These are phyloP conservation scores for Pseudogymnoascus sp. DNA, from an alignment of 2,329 filamentous ascomycete species.

Conservation along the genomic window DNA sequence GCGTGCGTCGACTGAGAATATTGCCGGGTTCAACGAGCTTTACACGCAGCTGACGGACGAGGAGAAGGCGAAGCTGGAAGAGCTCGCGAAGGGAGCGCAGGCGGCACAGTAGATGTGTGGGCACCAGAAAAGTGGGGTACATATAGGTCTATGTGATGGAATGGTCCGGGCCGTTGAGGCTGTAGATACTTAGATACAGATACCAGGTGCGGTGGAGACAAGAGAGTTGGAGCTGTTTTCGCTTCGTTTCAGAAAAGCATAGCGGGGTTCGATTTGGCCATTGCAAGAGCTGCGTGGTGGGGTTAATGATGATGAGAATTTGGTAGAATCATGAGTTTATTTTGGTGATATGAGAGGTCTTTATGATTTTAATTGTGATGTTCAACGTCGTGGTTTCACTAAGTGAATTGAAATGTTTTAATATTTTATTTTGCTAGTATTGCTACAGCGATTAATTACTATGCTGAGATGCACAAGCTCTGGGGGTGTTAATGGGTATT, in stretches of 20 bases:
- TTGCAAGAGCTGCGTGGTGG: slow-evolving; percentile 7
- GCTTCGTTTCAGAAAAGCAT: slow-evolving; percentile 6
- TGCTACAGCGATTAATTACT: neutral
- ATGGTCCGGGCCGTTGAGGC: neutral
- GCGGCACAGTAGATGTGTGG: neutral
- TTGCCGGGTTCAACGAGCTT: slow-evolving; percentile 30
- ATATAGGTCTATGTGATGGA: neutral
- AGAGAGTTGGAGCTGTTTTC: neutral
- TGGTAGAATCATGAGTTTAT: neutral
- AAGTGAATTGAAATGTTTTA: neutral
- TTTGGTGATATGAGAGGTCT: neutral
- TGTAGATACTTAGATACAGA: slow-evolving; percentile 2
- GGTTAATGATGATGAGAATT: neutral
- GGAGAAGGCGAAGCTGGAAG: slow-evolving; percentile 39
- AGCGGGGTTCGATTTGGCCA: slow-evolving; percentile 1
- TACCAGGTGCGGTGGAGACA: neutral
- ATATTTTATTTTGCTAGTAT: neutral
- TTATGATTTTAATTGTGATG: neutral
- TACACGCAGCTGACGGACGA: slow-evolving; percentile 30
- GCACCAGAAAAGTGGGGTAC: neutral
- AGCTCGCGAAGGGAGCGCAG: slow-evolving; percentile 23
- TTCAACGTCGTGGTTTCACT: neutral
- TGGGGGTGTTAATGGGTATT: neutral
- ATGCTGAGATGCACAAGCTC: neutral
- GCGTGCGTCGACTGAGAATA: slow-evolving; percentile 25